Evolutionary conservation across 352 stramenopile genomes (phyloP).

Genomic region (Paralagenidium karlingii): DNA sequence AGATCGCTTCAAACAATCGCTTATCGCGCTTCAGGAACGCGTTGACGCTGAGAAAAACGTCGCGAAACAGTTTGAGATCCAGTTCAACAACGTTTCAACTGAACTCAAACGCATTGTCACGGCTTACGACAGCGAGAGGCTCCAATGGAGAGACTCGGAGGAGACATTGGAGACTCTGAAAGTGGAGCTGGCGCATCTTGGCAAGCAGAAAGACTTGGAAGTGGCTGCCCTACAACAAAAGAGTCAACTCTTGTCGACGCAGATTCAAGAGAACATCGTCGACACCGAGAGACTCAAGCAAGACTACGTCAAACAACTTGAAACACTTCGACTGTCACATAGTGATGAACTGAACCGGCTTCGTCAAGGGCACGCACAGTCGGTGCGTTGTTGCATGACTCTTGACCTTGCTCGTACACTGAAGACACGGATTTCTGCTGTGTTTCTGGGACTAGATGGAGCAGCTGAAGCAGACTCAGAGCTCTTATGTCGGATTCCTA

Average conservation of each 20-base stretch:
- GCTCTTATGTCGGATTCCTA: constrained; percentile 26
- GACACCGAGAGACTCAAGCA: constrained; percentile 25
- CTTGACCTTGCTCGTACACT: too few relatives aligned
- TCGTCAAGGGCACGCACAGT: constrained; percentile 23
- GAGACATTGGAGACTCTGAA: constrained; percentile 46
- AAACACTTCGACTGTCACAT: constrained; percentile 26
- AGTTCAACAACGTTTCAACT: constrained; percentile 28
- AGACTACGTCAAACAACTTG: constrained; percentile 27
- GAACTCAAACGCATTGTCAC: constrained; percentile 26
- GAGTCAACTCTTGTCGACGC: too few relatives aligned
- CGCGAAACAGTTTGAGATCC: constrained; percentile 22
- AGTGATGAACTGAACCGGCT: constrained; percentile 19
- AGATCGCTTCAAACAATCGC: constrained; percentile 38
- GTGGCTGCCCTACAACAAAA: constrained; percentile 21
- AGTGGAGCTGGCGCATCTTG: constrained; percentile 23
- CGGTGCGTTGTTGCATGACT: too few relatives aligned
- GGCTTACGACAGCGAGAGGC: constrained; percentile 21
- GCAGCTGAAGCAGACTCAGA: constrained; percentile 26
- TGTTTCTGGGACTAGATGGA: too few relatives aligned
- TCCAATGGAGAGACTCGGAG: constrained; percentile 16
- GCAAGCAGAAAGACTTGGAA: constrained; percentile 25
- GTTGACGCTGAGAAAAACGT: constrained; percentile 22
- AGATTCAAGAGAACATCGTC: constrained; percentile 15
- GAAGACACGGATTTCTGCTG: too few relatives aligned
- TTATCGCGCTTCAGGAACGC: constrained; percentile 19